A percentile compares a stretch with the other conserved stretches of the same genome.
These are phyloP conservation scores for Adansonia madagascariensis DNA, from an alignment of 441 rosid species.

Conservation along the genomic window DNA sequence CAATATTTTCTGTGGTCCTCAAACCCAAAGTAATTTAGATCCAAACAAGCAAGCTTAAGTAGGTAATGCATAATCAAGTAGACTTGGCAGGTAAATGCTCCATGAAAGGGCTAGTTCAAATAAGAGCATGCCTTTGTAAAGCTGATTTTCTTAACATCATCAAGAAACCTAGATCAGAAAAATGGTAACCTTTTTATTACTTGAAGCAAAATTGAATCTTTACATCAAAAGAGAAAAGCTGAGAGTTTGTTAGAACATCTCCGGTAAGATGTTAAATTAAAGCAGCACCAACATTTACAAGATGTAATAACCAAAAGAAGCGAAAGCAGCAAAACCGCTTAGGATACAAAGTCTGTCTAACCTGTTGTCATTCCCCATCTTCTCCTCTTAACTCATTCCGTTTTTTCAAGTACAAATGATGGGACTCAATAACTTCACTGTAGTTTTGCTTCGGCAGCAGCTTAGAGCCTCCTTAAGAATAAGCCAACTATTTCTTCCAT, in stretches of 20 bases:
- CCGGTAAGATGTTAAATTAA: conserved; percentile 13
- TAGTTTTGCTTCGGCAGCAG: conserved; percentile 69
- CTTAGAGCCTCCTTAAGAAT: conserved; percentile 69
- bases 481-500: conserved; percentile 68
- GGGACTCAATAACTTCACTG: conserved; percentile 70
- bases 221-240: conserved; percentile 22
- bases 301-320: conserved; percentile 62
- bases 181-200: conserved; percentile 20
- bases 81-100: background rate
- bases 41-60: too few relatives aligned
- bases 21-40: too few relatives aligned
- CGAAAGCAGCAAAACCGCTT: conserved; percentile 61
- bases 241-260: conserved; percentile 23
- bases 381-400: conserved; percentile 71
- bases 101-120: background rate
- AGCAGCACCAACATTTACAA: conserved; percentile 37
- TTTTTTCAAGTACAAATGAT: conserved; percentile 63
- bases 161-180: background rate
- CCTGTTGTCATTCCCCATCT: conserved; percentile 72
- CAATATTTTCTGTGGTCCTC: too few relatives aligned
- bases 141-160: background rate
- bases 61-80: too few relatives aligned
- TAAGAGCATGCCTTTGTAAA: background rate
- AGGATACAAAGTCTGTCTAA: conserved; percentile 64
- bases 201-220: conserved; percentile 42